Percentiles rank a stretch among this genome's conserved stretches.
Evolutionary conservation across 805 yeast species (phyloP).

Genomic region (Monosporozyma servazzii): DNA sequence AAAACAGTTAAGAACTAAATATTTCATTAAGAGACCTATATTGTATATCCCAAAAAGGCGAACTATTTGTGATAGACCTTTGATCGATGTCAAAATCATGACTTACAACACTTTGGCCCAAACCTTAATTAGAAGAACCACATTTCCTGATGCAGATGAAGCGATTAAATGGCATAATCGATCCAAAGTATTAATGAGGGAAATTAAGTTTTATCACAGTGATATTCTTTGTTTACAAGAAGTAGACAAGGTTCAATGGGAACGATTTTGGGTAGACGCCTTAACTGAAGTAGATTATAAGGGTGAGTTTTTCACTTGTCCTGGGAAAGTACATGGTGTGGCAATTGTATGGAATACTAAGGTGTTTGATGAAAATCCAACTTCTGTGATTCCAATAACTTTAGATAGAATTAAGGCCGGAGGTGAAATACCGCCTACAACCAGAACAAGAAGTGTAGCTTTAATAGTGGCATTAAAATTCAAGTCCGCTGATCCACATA

Average conservation of each 20-base stretch:
- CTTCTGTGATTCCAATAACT: slow-evolving; percentile 34
- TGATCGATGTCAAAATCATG: slow-evolving; percentile 44
- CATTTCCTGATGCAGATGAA: slow-evolving; percentile 71
- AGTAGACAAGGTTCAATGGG: slow-evolving; percentile 58
- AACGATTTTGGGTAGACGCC: slow-evolving; percentile 53
- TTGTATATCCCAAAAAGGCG: slow-evolving; percentile 16
- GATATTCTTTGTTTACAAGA: slow-evolving; percentile 81
- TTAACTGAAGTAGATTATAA: slow-evolving; percentile 45
- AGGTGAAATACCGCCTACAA: slow-evolving; percentile 35
- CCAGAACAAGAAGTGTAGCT: slow-evolving; percentile 63
- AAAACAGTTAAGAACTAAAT: slow-evolving; percentile 19
- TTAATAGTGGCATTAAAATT: slow-evolving; percentile 47
- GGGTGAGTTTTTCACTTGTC: slow-evolving; percentile 41
- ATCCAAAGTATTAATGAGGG: slow-evolving; percentile 52
- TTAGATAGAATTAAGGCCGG: slow-evolving; percentile 49
- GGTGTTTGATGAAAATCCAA: slow-evolving; percentile 15
- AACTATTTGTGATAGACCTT: slow-evolving; percentile 7
- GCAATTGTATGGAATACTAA: slow-evolving; percentile 49
- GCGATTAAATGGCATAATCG: slow-evolving; percentile 73
- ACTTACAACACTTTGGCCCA: slow-evolving; percentile 81
- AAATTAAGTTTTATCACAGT: slow-evolving; percentile 55
- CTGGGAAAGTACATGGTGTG: slow-evolving; percentile 61
- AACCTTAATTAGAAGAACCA: slow-evolving; percentile 60
- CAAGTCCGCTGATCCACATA: slow-evolving; percentile 28
- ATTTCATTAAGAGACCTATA: slow-evolving; percentile 48